These are phyloP conservation scores for Asterionellopsis glacialis DNA, from an alignment of 108 stramenopile species.

Conservation along the genomic window DNA sequence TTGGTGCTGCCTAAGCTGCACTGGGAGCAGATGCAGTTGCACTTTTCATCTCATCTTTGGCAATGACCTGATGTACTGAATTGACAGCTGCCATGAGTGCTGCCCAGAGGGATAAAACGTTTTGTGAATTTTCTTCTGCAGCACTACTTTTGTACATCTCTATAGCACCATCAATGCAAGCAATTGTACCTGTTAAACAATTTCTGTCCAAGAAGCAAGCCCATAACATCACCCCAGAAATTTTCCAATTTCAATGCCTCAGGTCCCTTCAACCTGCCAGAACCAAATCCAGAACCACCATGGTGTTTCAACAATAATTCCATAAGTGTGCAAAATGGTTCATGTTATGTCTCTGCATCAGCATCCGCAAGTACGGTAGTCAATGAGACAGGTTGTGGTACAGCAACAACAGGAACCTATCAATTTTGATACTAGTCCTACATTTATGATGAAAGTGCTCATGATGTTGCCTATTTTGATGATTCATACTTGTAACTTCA, in stretches of 20 bases:
- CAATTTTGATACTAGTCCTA: too few relatives aligned
- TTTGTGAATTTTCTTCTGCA: constrained; percentile 36
- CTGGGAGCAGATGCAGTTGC: constrained; percentile 10
- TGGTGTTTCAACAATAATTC: constrained; percentile 80
- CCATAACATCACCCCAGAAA: constrained; percentile 33
- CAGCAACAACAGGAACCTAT: constrained; percentile 3
- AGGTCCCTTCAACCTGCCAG: constrained; percentile 53
- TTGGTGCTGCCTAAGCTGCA: too few relatives aligned
- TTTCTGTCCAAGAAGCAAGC: constrained; percentile 44
- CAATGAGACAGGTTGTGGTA: constrained; percentile 11
- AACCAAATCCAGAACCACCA: constrained; percentile 82
- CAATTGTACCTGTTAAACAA: constrained; percentile 45
- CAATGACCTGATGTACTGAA: constrained; percentile 46
- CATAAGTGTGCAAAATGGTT: constrained; percentile 62
- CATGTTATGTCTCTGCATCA: constrained; percentile 36
- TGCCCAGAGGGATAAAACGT: constrained; percentile 57
- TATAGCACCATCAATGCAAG: constrained; percentile 72
- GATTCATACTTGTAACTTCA: too few relatives aligned
- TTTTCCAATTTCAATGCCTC: constrained; percentile 54
- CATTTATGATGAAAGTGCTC: too few relatives aligned
- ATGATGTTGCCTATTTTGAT: too few relatives aligned
- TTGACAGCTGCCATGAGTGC: constrained; percentile 65
- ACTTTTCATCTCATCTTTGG: constrained; percentile 22
- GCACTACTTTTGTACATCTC: constrained; percentile 72
- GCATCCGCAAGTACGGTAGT: not conserved